phyloP scores from a whole-genome alignment of 2,329 filamentous ascomycete genomes.

The Arthrobotrys conoides region DNA sequence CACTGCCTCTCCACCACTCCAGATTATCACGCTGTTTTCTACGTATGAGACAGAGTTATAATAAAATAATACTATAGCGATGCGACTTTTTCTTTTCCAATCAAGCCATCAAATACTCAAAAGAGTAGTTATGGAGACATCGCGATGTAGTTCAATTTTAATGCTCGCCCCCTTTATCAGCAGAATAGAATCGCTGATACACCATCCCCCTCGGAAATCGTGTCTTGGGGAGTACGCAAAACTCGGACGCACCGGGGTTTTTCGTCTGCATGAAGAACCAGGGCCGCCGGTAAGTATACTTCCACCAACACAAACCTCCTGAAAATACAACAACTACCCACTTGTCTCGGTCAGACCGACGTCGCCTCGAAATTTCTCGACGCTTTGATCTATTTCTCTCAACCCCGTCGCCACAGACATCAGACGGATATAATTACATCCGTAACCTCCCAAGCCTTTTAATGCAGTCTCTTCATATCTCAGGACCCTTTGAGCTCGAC shows the following conservation, averaged over 20 bases:
- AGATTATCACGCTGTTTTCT: constrained; percentile 33
- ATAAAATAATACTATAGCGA: background rate
- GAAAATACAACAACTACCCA: constrained; percentile 18
- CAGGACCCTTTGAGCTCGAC: background rate
- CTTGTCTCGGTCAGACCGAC: constrained; percentile 17
- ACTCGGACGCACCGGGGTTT: constrained; percentile 24
- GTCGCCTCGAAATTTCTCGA: constrained; percentile 12
- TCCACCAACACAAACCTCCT: constrained; percentile 18
- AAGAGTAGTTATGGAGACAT: background rate
- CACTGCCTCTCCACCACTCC: constrained; percentile 21
- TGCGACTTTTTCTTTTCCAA: background rate
- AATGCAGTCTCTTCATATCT: background rate
- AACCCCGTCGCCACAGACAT: constrained; percentile 9
- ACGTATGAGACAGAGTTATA: constrained; percentile 30
- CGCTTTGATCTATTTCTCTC: constrained; percentile 18
- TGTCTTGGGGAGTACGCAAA: constrained; percentile 18
- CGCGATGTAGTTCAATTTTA: background rate
- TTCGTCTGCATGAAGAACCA: background rate
- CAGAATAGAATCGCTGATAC: constrained; percentile 5
- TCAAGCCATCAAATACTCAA: background rate
- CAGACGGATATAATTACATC: constrained; percentile 13
- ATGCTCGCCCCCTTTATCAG: constrained; percentile 19
- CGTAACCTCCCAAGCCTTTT: background rate
- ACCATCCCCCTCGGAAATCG: constrained; percentile 19
- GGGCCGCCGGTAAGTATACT: background rate